A percentile compares a stretch with the other conserved stretches of the same genome.
These are phyloP conservation scores for Carex parvula DNA, from an alignment of 176 grass and related monocot genomes.

Conservation along the genomic window DNA sequence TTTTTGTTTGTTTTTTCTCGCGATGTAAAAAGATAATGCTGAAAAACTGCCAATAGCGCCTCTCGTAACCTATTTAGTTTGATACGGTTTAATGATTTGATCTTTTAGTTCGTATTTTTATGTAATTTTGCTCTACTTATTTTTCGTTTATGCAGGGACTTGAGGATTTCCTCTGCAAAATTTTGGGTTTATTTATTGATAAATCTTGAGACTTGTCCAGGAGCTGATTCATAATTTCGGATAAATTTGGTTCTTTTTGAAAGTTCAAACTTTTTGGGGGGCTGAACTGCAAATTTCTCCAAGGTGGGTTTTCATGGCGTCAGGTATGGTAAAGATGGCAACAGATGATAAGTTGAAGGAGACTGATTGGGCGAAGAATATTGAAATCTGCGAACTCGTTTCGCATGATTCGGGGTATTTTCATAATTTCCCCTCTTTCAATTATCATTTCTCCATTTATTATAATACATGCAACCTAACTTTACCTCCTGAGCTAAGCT, in stretches of 20 bases:
- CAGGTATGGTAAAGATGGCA: conserved; percentile 83
- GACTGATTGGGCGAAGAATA: conserved; percentile 90
- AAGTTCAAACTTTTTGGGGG: background rate
- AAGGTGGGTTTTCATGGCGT: conserved; percentile 40
- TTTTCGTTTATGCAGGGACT: conserved; percentile 22
- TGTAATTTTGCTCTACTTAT: conserved; percentile 4
- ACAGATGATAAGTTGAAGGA: conserved; percentile 89
- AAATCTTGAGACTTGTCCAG: background rate
- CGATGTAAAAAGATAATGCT: background rate
- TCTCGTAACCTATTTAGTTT: background rate
- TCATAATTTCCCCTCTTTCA: background rate
- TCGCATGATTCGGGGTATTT: conserved; percentile 65
- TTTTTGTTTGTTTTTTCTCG: background rate
- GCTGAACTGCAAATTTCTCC: background rate
- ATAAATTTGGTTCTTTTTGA: background rate
- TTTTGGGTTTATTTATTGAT: background rate
- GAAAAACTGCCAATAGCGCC: background rate
- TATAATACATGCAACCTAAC: background rate
- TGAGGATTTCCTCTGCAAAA: background rate
- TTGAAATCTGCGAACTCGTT: conserved; percentile 98
- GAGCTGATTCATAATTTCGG: background rate
- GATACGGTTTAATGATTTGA: conserved; percentile 5
- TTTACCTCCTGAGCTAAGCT: background rate
- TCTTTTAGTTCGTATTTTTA: conserved; percentile 1
- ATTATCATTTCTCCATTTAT: background rate